These are phyloP conservation scores for Ailanthus altissimus DNA, from an alignment of 345 rosid genomes.

Conservation along the genomic window DNA sequence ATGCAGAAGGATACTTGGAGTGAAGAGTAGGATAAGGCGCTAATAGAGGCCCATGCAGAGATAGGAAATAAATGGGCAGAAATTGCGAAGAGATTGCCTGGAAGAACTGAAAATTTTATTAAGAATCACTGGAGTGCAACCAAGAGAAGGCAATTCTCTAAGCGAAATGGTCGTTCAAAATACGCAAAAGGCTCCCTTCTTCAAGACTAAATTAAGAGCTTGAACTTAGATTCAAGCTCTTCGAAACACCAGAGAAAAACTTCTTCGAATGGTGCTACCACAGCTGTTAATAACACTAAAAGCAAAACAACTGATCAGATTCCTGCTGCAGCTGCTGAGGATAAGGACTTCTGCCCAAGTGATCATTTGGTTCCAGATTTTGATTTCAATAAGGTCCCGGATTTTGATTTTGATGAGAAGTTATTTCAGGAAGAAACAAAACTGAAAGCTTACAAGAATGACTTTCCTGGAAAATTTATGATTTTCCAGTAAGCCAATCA, in stretches of 20 bases:
- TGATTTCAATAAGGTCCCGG: constrained; percentile 52
- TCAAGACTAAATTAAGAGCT: constrained; percentile 91
- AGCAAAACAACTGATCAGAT: background rate
- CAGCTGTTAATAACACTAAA: background rate
- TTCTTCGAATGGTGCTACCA: background rate
- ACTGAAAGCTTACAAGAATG: too few relatives aligned
- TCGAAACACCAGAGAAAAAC: constrained; percentile 31
- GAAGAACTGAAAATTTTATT: constrained; percentile 97
- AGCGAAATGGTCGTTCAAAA: constrained; percentile 79
- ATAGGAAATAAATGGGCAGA: constrained; percentile 99
- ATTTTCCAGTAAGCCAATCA: too few relatives aligned
- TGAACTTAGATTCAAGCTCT: constrained; percentile 47
- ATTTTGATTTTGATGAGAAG: constrained; percentile 60
- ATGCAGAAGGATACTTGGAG: constrained; percentile 86
- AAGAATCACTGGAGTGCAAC: constrained; percentile 99
- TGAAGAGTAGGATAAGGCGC: constrained; percentile 82
- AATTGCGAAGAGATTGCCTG: constrained; percentile 86
- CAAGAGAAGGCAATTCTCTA: constrained; percentile 83
- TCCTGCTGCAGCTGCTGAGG: constrained; percentile 6
- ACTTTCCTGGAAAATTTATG: too few relatives aligned
- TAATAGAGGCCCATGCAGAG: constrained; percentile 72
- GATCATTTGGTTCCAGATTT: constrained; percentile 54
- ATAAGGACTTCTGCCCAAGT: constrained; percentile 23
- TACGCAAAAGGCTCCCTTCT: constrained; percentile 69
- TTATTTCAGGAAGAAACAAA: constrained; percentile 41